Conservation (phyloP, 805 yeast genomes). For the Cyberlindnera mississippiensis region DNA sequence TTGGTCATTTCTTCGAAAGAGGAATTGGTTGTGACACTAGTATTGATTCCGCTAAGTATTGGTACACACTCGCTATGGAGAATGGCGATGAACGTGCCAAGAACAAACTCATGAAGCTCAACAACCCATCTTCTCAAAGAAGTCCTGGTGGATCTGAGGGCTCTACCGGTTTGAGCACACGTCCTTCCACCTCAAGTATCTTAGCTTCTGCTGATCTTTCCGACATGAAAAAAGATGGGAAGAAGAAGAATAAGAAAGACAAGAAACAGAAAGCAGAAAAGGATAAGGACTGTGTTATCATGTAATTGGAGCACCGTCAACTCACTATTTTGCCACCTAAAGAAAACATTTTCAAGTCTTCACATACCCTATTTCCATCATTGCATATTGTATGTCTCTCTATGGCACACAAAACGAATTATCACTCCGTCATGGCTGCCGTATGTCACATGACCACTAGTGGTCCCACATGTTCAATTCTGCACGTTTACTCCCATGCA, state of each 20-base stretch:
- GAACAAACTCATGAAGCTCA: constrained; percentile 28
- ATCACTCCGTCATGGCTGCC: no score
- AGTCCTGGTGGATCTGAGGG: not conserved
- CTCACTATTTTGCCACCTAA: not conserved
- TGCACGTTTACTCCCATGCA: no score
- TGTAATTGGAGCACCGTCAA: constrained; percentile 10
- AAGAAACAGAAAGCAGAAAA: constrained; percentile 14
- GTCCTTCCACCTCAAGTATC: constrained; percentile 3
- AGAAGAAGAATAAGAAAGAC: constrained; percentile 3
- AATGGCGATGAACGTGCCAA: constrained; percentile 51
- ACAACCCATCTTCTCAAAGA: not conserved
- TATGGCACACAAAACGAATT: no score
- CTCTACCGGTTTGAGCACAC: not conserved
- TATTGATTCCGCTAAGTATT: constrained; percentile 52
- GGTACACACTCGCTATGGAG: constrained; percentile 75
- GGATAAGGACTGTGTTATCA: constrained; percentile 23
- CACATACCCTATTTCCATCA: no score
- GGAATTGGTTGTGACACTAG: constrained; percentile 82
- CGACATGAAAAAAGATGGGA: not conserved
- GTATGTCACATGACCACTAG: no score
- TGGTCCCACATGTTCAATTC: no score
- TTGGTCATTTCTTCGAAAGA: constrained; percentile 78
- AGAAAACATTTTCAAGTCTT: no score
- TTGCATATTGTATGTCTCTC: no score
- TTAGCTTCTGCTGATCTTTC: constrained; percentile 1